Base-by-base conservation (phyloP, 2,329 filamentous ascomycete species). In the Penicillium sp. region DNA sequence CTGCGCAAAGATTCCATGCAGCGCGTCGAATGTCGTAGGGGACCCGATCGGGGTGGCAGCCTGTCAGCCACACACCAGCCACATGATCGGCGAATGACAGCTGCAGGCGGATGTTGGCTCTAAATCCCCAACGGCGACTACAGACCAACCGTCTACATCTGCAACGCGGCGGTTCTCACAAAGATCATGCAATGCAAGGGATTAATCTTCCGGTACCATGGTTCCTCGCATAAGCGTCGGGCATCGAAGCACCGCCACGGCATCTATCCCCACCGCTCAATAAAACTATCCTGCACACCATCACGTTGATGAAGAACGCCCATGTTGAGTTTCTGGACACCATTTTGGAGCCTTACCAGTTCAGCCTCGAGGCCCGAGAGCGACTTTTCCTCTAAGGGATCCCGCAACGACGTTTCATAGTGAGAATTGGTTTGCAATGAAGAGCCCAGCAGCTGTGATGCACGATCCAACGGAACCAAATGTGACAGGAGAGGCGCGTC, bases 271-370 rank as follows among this genome's bases (percentile, higher is more conserved):
- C 73, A 76, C 47, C 52, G 65, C 40, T 71, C 67, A 38, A 75
- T 52, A 48, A 76, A 71, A 36, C 47, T 66, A 13, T 69, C 67
- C 36, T 63, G 67, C 11, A 49, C 52, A 44, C 60, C 63, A 51
- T 75, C 70, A 24, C 67, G 64, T 36, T 67, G 66, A 52, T 70
- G 62, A 36, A 75, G 52, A 48, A 67, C 56, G 49, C 71, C 68
- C 54, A 71, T 43, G 43, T 75, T 61, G 24, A 76, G 60, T n/a
- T 60, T 60, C 50, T 71, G 62, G 21, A 74, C 56, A 1, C 68
- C 70, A 45, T 67, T 68, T 45, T 73, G 71, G 27, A 76, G 57
- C 18, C 43, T 42, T 6, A 53, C 57, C 31, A 76, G 60, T 49
- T 69, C 63, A 3, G 48, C 47, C 53, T 75, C 72, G 44, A 76